These are phyloP conservation scores for Begonia loranthoides DNA, from an alignment of 306 rosid species.

Conservation along the genomic window DNA sequence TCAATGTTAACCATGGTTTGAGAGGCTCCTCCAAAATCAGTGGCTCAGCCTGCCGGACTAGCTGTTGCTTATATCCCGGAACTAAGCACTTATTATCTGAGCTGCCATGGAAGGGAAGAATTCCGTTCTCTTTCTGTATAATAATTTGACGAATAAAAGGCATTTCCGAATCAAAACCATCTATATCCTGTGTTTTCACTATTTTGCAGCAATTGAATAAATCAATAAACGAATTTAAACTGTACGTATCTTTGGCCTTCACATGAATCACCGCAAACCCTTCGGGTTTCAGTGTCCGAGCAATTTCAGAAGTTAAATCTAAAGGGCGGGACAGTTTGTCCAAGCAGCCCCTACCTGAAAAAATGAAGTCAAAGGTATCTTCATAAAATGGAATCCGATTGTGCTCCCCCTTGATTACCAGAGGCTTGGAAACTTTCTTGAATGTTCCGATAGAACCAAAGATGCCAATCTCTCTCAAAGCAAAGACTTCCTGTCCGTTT, in stretches of 20 bases:
- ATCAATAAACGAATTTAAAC: conserved; percentile 80
- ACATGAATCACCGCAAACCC: conserved; percentile 82
- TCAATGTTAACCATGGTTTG: conserved; percentile 91
- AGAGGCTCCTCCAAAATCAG: conserved; percentile 61
- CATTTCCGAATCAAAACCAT: conserved; percentile 51
- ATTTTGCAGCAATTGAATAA: conserved; percentile 68
- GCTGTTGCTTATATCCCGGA: conserved; percentile 53
- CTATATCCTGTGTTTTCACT: conserved; percentile 46
- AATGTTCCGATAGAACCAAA: conserved; percentile 47
- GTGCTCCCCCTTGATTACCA: conserved; percentile 43
- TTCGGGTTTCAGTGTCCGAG: conserved; percentile 60
- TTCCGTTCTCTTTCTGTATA: conserved; percentile 41
- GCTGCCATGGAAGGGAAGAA: conserved; percentile 13
- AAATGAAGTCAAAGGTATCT: conserved; percentile 53
- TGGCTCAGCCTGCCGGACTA: conserved; percentile 66
- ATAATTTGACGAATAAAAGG: conserved; percentile 62
- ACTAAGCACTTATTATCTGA: conserved; percentile 46
- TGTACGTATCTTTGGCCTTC: conserved; percentile 64
- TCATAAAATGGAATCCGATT: conserved; percentile 51
- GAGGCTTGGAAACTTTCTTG: conserved; percentile 47
- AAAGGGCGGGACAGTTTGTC: conserved; percentile 32
- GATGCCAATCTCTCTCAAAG: conserved; percentile 64
- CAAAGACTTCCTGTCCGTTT: conserved; percentile 54
- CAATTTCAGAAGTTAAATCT: conserved; percentile 60
- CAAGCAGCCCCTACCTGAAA: conserved; percentile 50